phyloP scores from a whole-genome alignment of 1,139 yeast genomes.

The Diutina scorzettiae region DNA sequence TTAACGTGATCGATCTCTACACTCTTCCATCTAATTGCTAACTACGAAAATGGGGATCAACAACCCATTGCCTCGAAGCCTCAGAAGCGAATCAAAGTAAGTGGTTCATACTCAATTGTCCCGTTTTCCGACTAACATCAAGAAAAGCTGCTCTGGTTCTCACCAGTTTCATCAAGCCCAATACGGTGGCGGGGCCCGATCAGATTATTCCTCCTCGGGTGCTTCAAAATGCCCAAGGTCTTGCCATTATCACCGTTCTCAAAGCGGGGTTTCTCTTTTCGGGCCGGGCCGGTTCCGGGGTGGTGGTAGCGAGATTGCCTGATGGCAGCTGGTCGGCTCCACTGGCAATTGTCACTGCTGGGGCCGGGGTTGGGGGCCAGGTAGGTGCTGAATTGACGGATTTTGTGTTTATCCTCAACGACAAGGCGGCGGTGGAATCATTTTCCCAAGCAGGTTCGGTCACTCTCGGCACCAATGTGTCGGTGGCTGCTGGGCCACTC shows the following conservation, averaged over 20 bases:
- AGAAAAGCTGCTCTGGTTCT: constrained; percentile 94
- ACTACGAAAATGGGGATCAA: constrained; percentile 43
- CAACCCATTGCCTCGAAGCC: constrained; percentile 89
- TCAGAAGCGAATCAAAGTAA: constrained; percentile 76
- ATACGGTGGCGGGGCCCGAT: constrained; percentile 84
- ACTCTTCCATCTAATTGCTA: no score
- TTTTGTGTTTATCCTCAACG: constrained; percentile 85
- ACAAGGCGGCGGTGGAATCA: constrained; percentile 79
- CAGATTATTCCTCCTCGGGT: constrained; percentile 85
- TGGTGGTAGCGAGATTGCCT: constrained; percentile 83
- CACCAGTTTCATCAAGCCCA: constrained; percentile 87
- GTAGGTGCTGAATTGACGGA: constrained; percentile 95
- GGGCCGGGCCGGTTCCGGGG: constrained; percentile 97
- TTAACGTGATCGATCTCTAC: no score
- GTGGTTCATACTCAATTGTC: constrained; percentile 17
- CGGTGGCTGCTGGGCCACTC: constrained; percentile 96
- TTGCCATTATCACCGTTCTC: constrained; percentile 81
- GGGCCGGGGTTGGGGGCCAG: constrained; percentile 98
- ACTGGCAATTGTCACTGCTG: constrained; percentile 89
- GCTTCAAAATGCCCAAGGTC: constrained; percentile 81
- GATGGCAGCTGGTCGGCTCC: constrained; percentile 99
- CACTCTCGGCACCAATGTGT: constrained; percentile 89
- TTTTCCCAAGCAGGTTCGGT: constrained; percentile 92
- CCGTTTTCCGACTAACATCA: constrained; percentile 9
- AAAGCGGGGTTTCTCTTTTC: constrained; percentile 95